Evolutionary conservation across 208 protist genomes (phyloP), one percentile per base, ranked within the genome.

Genomic region (Acanthamoeba castellanii): DNA sequence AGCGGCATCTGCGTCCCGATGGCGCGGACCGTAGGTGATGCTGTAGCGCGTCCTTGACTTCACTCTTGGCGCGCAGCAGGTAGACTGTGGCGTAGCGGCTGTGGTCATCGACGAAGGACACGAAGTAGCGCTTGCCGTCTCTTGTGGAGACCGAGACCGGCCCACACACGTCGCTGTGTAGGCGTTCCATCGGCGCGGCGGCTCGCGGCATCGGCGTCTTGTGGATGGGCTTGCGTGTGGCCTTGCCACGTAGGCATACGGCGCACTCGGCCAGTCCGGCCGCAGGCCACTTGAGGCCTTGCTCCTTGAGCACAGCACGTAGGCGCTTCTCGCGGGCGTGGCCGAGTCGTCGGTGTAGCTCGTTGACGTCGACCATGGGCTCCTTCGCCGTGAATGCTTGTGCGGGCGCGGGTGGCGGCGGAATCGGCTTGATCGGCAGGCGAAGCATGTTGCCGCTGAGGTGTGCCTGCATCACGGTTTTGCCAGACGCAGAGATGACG

Each of bases 91-190:
- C 11, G 37, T 84, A 45, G 20, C 11, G n/a, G 47, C 37, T 57
- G 47, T 61, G 22, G 34, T 84, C 34, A 22, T 84, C 11, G 14
- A 84, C 27, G 13, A 84, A 84, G 7, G 34, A 57, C n/a, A 84
- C 34, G 1, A 84, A 57, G 47, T 84, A 84, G 37, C 25, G 34
- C 18, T 45, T 55, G 4, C 76, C 4, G 7, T 55, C 76, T 20
- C 37, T 32, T 4, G 76, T 32, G 18, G 42, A 57, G 52, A 37
- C 11, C 4, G 32, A 55, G n/a, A 84, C 47, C 1, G 34, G 76
- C 11, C 76, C 34, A 22, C 76, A 84, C 76, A 84, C 11, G 47
- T 84, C 11, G 37, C 42, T 57, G 76, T 84, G 76, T 27, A 85
- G 16, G 27, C 22, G 9, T 18, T 85, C 50, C 42, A 57, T 57